Evolutionary conservation across 2,329 filamentous ascomycete species (phyloP).

Genomic region (Paraconiothyrium brasiliense): DNA sequence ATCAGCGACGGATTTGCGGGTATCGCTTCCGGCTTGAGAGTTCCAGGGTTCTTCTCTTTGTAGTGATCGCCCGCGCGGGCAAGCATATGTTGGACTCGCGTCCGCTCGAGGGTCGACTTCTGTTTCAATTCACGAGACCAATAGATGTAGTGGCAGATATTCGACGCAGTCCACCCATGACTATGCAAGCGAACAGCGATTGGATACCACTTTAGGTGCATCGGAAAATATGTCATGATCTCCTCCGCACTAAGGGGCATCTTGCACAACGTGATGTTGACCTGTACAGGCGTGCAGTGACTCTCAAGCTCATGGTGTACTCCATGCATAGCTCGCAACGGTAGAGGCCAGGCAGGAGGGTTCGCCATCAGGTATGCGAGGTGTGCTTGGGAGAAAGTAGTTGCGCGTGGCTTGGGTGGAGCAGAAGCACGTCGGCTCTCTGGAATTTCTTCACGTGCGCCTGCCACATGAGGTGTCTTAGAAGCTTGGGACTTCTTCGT

Average conservation of each 20-base stretch:
- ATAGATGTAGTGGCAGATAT: not conserved
- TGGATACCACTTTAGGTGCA: not conserved
- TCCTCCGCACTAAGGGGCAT: not conserved
- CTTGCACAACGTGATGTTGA: slow-evolving; percentile 4
- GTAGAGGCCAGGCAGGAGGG: too few species aligned
- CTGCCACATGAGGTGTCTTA: too few species aligned
- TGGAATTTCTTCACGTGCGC: too few species aligned
- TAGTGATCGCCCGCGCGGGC: not conserved
- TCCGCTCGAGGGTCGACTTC: not conserved
- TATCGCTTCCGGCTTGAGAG: not conserved
- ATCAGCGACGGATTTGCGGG: not conserved
- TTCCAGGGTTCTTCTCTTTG: not conserved
- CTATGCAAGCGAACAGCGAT: not conserved
- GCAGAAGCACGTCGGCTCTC: too few species aligned
- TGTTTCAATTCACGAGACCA: not conserved
- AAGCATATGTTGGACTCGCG: not conserved
- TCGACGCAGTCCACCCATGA: not conserved
- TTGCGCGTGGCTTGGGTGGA: too few species aligned
- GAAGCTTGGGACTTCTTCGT: too few species aligned
- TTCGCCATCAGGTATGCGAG: too few species aligned
- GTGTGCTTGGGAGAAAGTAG: too few species aligned
- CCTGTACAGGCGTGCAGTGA: not conserved
- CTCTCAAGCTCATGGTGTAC: slow-evolving; percentile 1
- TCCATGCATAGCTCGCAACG: not conserved
- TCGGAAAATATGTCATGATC: not conserved